Evolutionary conservation across 208 protist genomes (phyloP).

Genomic region (Leishmania arabica): DNA sequence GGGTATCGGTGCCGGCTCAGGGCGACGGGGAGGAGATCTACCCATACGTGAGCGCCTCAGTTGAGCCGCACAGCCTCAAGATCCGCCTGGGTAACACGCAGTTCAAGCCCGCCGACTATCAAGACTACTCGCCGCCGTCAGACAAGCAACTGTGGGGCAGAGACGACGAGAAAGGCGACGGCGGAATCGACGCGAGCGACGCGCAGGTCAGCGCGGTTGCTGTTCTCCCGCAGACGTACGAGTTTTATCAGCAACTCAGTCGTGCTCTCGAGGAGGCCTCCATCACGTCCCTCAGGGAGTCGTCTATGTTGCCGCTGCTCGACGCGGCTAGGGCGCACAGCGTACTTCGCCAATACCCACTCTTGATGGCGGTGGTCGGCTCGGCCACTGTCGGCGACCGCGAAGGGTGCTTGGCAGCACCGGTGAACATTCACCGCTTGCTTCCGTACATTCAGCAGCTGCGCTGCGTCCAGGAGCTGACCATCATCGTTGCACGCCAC

Average conservation of each 20-base stretch:
- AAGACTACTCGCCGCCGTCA: conserved; percentile 64
- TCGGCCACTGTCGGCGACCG: neutral
- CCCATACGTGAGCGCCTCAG: conserved; percentile 84
- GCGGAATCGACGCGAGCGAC: conserved; percentile 1
- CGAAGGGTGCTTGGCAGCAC: neutral
- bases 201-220: neutral
- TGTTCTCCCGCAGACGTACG: conserved; percentile 49
- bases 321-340: conserved; percentile 25
- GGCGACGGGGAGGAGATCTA: conserved; percentile 83
- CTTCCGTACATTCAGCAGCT: conserved; percentile 77
- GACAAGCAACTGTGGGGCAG: conserved; percentile 32
- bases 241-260: conserved; percentile 81
- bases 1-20: conserved; percentile 73
- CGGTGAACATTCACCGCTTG: conserved; percentile 14
- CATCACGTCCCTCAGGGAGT: conserved; percentile 35
- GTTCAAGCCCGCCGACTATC: conserved; percentile 71
- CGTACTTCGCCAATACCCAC: conserved; percentile 42
- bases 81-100: conserved; percentile 82
- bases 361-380: conserved; percentile 12
- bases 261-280: conserved; percentile 49
- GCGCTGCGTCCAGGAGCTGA: conserved; percentile 60
- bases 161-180: neutral
- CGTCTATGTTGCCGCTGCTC: conserved; percentile 29
- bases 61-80: conserved; percentile 58
- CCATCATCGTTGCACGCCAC: conserved; percentile 67